These are phyloP conservation scores for Plasmodium relictum DNA, from an alignment of 169 alveolate species.

Conservation along the genomic window DNA sequence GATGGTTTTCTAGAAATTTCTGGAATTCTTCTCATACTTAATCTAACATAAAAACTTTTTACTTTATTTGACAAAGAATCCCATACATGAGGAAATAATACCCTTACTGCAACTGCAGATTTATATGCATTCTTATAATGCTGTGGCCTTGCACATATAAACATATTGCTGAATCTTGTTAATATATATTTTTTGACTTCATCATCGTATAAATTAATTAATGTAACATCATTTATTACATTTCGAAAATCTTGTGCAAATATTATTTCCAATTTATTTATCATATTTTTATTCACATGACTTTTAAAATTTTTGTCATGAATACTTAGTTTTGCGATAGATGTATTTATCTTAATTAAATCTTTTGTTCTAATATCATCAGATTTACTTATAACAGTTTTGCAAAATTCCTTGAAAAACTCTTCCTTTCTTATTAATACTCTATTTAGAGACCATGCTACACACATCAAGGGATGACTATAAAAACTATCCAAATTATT, in stretches of 20 bases:
- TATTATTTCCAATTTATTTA: constrained; percentile 79
- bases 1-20: constrained; percentile 85
- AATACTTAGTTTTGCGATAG: constrained; percentile 79
- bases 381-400: constrained; percentile 74
- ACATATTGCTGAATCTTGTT: constrained; percentile 84
- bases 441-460: constrained; percentile 88
- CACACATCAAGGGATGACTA: constrained; percentile 89
- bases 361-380: constrained; percentile 83
- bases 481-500: constrained; percentile 77
- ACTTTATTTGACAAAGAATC: constrained; percentile 79
- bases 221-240: constrained; percentile 83
- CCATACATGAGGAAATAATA: constrained; percentile 86
- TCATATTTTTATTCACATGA: constrained; percentile 78
- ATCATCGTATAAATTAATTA: constrained; percentile 84
- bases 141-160: constrained; percentile 88
- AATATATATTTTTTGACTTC: constrained; percentile 81
- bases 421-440: constrained; percentile 77
- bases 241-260: constrained; percentile 87
- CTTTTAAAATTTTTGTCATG: constrained; percentile 76
- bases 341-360: constrained; percentile 82
- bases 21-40: constrained; percentile 87
- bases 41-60: constrained; percentile 84
- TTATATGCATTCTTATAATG: constrained; percentile 85
- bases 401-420: constrained; percentile 53
- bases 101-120: constrained; percentile 87